A percentile compares a stretch with the other conserved stretches of the same genome.
Evolutionary conservation across 2,329 filamentous ascomycete genomes (phyloP).

Genomic region (Celoporthe dispersa): DNA sequence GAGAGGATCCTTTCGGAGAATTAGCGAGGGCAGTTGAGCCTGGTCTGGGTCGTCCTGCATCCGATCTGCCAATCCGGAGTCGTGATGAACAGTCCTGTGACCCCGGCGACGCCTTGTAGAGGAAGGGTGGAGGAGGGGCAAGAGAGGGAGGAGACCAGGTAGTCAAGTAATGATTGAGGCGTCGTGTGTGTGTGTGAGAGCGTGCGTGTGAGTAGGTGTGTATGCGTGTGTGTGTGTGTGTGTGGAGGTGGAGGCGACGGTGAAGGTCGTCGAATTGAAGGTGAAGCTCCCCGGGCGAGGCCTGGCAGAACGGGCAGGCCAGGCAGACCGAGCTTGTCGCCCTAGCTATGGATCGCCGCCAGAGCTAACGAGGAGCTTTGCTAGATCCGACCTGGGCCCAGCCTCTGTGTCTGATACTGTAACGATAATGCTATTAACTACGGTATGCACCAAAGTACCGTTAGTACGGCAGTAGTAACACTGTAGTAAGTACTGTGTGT

Average conservation of each 20-base stretch:
- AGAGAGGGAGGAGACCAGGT: background rate
- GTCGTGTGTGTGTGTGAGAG: too few relatives aligned
- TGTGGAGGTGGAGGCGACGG: constrained; percentile 3
- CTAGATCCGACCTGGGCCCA: background rate
- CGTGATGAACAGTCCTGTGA: constrained; percentile 7
- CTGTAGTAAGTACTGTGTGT: background rate
- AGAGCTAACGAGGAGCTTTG: background rate
- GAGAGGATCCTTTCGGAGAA: constrained; percentile 17
- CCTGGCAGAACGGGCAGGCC: background rate
- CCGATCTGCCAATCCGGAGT: constrained; percentile 6
- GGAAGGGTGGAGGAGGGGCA: background rate
- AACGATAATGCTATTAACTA: background rate
- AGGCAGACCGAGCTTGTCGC: constrained; percentile 3
- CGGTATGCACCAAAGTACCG: background rate
- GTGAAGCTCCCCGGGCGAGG: constrained; percentile 1
- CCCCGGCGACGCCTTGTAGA: constrained; percentile 4
- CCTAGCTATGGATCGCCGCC: constrained; percentile 5
- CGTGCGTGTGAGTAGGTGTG: background rate
- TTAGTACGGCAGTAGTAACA: background rate
- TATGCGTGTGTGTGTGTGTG: background rate
- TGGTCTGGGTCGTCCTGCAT: background rate
- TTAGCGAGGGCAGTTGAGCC: constrained; percentile 12
- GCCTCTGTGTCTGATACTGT: constrained; percentile 5
- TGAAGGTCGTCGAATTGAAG: constrained; percentile 7
- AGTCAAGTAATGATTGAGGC: too few relatives aligned